Percentiles rank a stretch among this genome's conserved stretches.
Conservation (phyloP, 1,284 basidiomycete genomes). For the Cryptococcus sp. region DNA sequence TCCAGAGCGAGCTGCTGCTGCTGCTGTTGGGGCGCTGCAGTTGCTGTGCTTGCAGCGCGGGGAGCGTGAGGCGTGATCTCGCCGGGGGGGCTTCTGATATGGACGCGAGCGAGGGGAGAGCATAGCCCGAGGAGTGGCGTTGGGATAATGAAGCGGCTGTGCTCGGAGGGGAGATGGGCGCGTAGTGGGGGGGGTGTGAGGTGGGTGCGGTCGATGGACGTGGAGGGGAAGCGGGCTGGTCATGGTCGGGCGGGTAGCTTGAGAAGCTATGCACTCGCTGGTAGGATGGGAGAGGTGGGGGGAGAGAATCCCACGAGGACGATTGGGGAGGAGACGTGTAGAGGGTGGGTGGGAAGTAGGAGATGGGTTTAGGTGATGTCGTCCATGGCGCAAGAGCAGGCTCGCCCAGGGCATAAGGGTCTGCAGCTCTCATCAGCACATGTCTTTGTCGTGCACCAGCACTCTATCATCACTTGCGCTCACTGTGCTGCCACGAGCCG, state of each 20-base stretch:
- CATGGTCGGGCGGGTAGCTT: constrained; percentile 2
- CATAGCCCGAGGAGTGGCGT: not conserved
- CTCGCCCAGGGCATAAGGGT: not conserved
- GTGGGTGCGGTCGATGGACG: constrained; percentile 16
- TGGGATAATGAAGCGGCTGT: constrained; percentile 3
- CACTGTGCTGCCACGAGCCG: constrained; percentile 10
- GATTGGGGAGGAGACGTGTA: constrained; percentile 5
- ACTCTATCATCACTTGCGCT: not conserved
- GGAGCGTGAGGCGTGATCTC: constrained; percentile 7
- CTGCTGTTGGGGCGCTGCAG: constrained; percentile 1
- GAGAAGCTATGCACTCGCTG: constrained; percentile 6
- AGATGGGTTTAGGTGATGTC: not conserved
- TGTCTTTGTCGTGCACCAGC: not conserved
- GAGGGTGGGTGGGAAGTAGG: not conserved
- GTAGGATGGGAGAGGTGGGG: constrained; percentile 5
- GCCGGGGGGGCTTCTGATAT: constrained; percentile 14
- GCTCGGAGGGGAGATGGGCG: constrained; percentile 12
- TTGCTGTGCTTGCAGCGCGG: constrained; percentile 11
- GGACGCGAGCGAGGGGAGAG: constrained; percentile 17
- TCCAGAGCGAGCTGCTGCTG: constrained; percentile 6
- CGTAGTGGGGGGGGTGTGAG: constrained; percentile 5
- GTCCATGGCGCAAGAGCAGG: not conserved
- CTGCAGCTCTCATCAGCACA: too few species aligned
- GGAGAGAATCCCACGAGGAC: constrained; percentile 4
- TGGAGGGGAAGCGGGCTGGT: constrained; percentile 8